These are phyloP conservation scores for Exidia glandulosa DNA, from an alignment of 768 basidiomycete genomes.

Conservation along the genomic window DNA sequence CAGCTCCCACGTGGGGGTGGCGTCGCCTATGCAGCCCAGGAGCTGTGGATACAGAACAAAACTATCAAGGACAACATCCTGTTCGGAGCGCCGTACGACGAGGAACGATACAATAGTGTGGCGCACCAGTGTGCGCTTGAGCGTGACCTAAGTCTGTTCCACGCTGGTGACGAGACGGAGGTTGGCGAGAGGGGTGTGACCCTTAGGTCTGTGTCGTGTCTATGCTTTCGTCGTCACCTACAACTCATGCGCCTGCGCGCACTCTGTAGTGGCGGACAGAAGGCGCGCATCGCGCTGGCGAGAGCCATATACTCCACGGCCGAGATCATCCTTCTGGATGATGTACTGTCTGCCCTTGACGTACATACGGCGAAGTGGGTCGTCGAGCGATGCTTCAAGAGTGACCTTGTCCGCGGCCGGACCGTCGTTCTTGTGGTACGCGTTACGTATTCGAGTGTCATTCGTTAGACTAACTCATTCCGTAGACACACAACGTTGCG, in stretches of 20 bases:
- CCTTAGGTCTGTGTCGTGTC: slow-evolving; percentile 20
- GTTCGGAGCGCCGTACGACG: slow-evolving; percentile 2
- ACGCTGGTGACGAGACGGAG: slow-evolving; percentile 27
- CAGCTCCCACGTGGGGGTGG: slow-evolving; percentile 25
- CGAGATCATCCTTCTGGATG: slow-evolving; percentile 56
- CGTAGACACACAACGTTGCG: slow-evolving; percentile 41
- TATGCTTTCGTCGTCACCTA: background rate
- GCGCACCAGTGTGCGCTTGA: slow-evolving; percentile 9
- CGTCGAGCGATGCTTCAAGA: slow-evolving; percentile 34
- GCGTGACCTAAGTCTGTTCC: slow-evolving; percentile 23
- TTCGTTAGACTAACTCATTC: background rate
- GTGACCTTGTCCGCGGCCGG: slow-evolving; percentile 28
- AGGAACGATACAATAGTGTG: slow-evolving; percentile 1
- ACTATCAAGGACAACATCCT: slow-evolving; percentile 10
- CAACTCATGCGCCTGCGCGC: slow-evolving; percentile 7
- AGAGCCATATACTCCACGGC: slow-evolving; percentile 52
- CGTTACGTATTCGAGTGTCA: background rate
- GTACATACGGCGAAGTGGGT: slow-evolving; percentile 42
- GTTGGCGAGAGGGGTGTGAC: slow-evolving; percentile 29
- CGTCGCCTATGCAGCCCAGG: slow-evolving; percentile 28
- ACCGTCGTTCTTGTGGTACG: slow-evolving; percentile 32
- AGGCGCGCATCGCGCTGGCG: slow-evolving; percentile 41
- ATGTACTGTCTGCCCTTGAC: slow-evolving; percentile 52
- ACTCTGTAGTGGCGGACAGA: slow-evolving; percentile 25
- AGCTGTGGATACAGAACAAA: slow-evolving; percentile 27